Evolutionary conservation across 192 early-diverging fungal genomes (phyloP).

Genomic region (Linnemannia schmuckeri): DNA sequence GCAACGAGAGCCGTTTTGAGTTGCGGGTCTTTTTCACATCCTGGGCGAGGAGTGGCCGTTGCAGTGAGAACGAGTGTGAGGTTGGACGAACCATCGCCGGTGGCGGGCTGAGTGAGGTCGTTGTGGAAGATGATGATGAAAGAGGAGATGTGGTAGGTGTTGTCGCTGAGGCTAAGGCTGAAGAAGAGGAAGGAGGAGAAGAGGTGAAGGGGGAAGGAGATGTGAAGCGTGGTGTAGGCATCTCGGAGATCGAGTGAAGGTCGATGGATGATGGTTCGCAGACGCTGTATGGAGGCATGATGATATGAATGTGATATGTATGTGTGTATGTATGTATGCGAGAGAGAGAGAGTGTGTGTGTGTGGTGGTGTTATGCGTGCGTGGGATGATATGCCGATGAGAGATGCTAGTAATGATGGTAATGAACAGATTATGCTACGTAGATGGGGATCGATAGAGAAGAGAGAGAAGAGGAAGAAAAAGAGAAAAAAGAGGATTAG

Average conservation of each 20-base stretch:
- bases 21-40: constrained; percentile 49
- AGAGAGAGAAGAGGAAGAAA: background rate
- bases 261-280: constrained; percentile 7
- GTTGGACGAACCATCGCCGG: constrained; percentile 25
- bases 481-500: background rate
- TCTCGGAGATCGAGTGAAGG: background rate
- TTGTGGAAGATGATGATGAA: background rate
- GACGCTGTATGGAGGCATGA: constrained; percentile 13
- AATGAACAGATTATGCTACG: background rate
- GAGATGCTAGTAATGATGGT: background rate
- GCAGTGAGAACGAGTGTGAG: constrained; percentile 49
- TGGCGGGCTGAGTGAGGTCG: constrained; percentile 12
- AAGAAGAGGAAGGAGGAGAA: constrained; percentile 2
- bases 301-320: background rate
- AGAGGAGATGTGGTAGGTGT: background rate
- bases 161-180: background rate
- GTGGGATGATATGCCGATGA: background rate
- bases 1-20: constrained; percentile 43
- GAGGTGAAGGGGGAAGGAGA: background rate
- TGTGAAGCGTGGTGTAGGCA: constrained; percentile 1
- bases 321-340: too few species aligned
- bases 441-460: background rate
- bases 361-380: background rate
- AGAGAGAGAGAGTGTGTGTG: background rate
- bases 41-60: constrained; percentile 24